A percentile compares a stretch with the other conserved stretches of the same genome.
Evolutionary conservation across 192 early-diverging fungal species (phyloP).

Genomic region (Bifiguratus adelaidae): DNA sequence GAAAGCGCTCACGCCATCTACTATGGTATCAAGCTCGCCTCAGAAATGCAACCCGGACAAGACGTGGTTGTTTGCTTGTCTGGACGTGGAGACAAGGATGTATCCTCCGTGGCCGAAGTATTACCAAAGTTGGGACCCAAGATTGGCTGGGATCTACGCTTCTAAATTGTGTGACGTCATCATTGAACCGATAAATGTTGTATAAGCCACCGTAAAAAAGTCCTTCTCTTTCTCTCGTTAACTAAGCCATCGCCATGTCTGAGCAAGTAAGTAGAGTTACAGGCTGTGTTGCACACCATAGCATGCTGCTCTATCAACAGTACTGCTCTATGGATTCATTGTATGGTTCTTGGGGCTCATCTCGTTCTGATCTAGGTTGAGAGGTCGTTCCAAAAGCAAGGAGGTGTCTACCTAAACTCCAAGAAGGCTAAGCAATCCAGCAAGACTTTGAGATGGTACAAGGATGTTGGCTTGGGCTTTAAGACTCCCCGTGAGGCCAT

Average conservation of each 20-base stretch:
- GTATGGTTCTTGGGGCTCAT: too few species aligned
- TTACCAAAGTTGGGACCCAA: conserved; percentile 82
- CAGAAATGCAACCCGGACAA: conserved; percentile 59
- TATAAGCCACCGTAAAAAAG: too few species aligned
- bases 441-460: conserved; percentile 88
- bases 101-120: conserved; percentile 82
- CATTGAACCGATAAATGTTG: too few species aligned
- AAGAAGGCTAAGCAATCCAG: conserved; percentile 61
- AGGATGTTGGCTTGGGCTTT: conserved; percentile 97
- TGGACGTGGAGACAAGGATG: conserved; percentile 97
- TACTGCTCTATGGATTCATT: too few species aligned
- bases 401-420: conserved; percentile 87
- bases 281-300: too few species aligned
- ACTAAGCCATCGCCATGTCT: too few species aligned
- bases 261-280: too few species aligned
- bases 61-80: conserved; percentile 84
- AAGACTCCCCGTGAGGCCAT: conserved; percentile 98
- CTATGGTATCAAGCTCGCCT: conserved; percentile 67
- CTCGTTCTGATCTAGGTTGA: too few species aligned
- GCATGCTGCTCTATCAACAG: too few species aligned
- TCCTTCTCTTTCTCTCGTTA: too few species aligned
- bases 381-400: conserved; percentile 96
- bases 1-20: conserved; percentile 93
- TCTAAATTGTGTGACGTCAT: too few species aligned
- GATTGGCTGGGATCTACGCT: conserved; percentile 86